A percentile compares a stretch with the other conserved stretches of the same genome.
Evolutionary conservation across 108 stramenopile species (phyloP).

Genomic region (Phaeodactylum tricornutum): DNA sequence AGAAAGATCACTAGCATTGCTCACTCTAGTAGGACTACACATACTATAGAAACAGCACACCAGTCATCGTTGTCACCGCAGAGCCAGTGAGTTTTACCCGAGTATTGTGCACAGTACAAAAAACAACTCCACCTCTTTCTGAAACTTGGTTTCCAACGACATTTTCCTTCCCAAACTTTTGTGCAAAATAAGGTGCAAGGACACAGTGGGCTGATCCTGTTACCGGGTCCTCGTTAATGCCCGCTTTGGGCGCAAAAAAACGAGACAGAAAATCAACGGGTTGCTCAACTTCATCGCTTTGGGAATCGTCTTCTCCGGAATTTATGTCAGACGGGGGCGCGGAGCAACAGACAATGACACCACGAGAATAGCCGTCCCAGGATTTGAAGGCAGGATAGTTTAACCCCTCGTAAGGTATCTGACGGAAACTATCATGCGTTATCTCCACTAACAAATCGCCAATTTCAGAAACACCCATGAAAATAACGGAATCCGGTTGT

Average conservation of each 20-base stretch:
- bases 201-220: constrained; percentile 93
- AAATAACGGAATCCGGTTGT: constrained; percentile 19
- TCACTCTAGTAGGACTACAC: background rate
- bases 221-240: constrained; percentile 97
- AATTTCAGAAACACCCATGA: constrained; percentile 51
- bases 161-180: constrained; percentile 55
- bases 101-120: constrained; percentile 35
- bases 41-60: background rate
- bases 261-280: constrained; percentile 75
- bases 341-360: constrained; percentile 66
- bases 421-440: constrained; percentile 42
- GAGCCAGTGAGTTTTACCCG: constrained; percentile 1
- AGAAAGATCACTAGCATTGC: background rate
- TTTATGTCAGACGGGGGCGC: background rate
- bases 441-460: constrained; percentile 76
- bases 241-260: constrained; percentile 91
- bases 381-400: constrained; percentile 43
- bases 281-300: constrained; percentile 11
- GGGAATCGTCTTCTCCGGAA: constrained; percentile 1
- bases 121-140: constrained; percentile 71
- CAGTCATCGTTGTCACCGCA: constrained; percentile 4
- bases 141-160: constrained; percentile 83
- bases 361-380: constrained; percentile 60
- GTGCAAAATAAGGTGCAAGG: constrained; percentile 84
- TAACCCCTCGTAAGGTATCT: constrained; percentile 30